These are phyloP conservation scores for Dothideomycetidae sp. DNA, from an alignment of 2,329 filamentous ascomycete genomes.

Conservation along the genomic window DNA sequence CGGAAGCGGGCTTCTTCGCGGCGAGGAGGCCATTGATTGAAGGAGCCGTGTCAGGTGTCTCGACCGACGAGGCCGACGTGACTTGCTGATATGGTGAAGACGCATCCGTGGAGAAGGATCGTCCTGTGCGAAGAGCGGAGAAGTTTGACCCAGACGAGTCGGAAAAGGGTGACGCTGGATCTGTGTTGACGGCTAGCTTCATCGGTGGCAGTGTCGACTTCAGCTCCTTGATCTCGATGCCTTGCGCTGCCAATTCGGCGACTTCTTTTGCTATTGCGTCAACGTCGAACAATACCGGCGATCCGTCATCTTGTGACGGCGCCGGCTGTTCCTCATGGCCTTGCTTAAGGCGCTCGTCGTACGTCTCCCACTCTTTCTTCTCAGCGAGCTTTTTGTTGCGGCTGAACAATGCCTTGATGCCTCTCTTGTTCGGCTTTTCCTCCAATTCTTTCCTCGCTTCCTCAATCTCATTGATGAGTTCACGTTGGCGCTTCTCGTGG, in stretches of 20 bases:
- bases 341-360: slow-evolving; percentile 52
- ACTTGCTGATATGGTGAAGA: slow-evolving; percentile 10
- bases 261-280: slow-evolving; percentile 64
- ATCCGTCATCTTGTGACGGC: slow-evolving; percentile 31
- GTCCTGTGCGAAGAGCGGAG: too few relatives aligned
- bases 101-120: slow-evolving; percentile 18
- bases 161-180: background rate
- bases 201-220: slow-evolving; percentile 82
- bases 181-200: slow-evolving; percentile 44
- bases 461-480: slow-evolving; percentile 93
- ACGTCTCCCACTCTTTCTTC: slow-evolving; percentile 88
- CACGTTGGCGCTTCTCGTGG: slow-evolving; percentile 71
- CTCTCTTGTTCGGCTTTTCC: slow-evolving; percentile 54
- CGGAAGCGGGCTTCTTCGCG: slow-evolving; percentile 11
- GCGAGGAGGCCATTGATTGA: slow-evolving; percentile 16
- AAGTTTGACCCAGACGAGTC: slow-evolving; percentile 31
- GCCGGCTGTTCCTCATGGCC: slow-evolving; percentile 30
- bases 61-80: slow-evolving; percentile 10
- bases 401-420: slow-evolving; percentile 62
- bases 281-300: slow-evolving; percentile 72
- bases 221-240: slow-evolving; percentile 68
- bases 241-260: slow-evolving; percentile 63
- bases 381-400: slow-evolving; percentile 62
- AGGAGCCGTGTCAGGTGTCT: slow-evolving; percentile 13
- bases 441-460: slow-evolving; percentile 81